Evolutionary conservation across 768 basidiomycete species (phyloP).

Genomic region (Mycena capillaripes): DNA sequence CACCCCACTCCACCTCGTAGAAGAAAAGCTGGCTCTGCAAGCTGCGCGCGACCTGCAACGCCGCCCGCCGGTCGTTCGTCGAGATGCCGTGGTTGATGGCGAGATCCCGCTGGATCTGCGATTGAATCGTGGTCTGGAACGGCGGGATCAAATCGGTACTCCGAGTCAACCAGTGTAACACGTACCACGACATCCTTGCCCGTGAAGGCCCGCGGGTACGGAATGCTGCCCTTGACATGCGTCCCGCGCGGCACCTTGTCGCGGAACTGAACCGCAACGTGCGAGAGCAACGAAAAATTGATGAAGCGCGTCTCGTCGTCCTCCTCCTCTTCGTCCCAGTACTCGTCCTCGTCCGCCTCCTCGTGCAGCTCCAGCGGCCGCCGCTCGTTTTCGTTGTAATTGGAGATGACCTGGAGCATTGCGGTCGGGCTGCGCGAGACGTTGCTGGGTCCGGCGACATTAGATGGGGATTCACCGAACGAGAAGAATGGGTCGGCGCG

Average conservation of each 20-base stretch:
- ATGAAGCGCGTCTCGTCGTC: slow-evolving; percentile 84
- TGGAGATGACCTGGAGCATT: slow-evolving; percentile 47
- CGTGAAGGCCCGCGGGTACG: slow-evolving; percentile 92
- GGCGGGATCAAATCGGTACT: slow-evolving; percentile 1
- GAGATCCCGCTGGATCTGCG: slow-evolving; percentile 87
- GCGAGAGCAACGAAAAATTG: slow-evolving; percentile 88
- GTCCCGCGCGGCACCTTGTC: slow-evolving; percentile 91
- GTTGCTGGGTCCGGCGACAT: slow-evolving; percentile 37
- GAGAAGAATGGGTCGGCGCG: slow-evolving; percentile 35
- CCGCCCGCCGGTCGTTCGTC: slow-evolving; percentile 84
- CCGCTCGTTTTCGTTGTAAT: slow-evolving; percentile 43
- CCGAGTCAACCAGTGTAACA: slow-evolving; percentile 30
- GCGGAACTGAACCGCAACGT: slow-evolving; percentile 89
- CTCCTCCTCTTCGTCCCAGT: slow-evolving; percentile 74
- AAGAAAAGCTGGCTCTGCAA: slow-evolving; percentile 95
- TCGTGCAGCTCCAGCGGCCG: slow-evolving; percentile 59
- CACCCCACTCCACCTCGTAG: slow-evolving; percentile 97
- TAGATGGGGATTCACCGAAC: slow-evolving; percentile 31
- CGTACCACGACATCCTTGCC: slow-evolving; percentile 95
- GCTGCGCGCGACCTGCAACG: slow-evolving; percentile 90
- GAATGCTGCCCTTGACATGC: slow-evolving; percentile 94
- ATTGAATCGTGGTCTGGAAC: slow-evolving; percentile 89
- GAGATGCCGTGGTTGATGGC: slow-evolving; percentile 81
- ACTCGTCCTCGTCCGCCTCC: slow-evolving; percentile 61
- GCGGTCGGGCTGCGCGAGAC: slow-evolving; percentile 41